These are phyloP conservation scores for Lasiosphaeria ovina DNA, from an alignment of 495 filamentous ascomycete genomes.

Conservation along the genomic window DNA sequence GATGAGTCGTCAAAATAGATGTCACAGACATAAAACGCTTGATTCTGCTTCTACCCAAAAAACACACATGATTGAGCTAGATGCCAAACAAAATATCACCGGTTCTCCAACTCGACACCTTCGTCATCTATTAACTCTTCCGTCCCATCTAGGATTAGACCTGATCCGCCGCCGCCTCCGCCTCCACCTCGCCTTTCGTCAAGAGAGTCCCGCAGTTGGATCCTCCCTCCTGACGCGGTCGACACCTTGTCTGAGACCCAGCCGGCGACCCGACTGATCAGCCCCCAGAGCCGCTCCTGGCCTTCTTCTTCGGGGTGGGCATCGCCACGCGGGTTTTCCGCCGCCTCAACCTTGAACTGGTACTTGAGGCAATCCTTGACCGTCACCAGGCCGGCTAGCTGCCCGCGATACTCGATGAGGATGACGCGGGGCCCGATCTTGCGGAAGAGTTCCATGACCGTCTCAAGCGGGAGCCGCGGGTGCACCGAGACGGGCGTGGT, in stretches of 20 bases:
- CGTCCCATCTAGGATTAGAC: constrained; percentile 61
- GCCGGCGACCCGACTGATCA: constrained; percentile 56
- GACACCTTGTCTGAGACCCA: constrained; percentile 55
- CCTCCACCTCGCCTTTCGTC: constrained; percentile 21
- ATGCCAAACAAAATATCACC: not conserved
- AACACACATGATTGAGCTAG: not conserved
- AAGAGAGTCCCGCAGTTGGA: constrained; percentile 40
- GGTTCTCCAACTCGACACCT: constrained; percentile 60
- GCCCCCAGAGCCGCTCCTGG: constrained; percentile 69
- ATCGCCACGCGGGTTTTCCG: constrained; percentile 63
- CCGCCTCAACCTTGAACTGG: constrained; percentile 93
- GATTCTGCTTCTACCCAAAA: not conserved
- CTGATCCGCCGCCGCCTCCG: constrained; percentile 10
- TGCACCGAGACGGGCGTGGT: constrained; percentile 88
- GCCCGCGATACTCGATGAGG: constrained; percentile 84
- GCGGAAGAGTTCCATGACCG: constrained; percentile 98
- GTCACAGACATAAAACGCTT: not conserved
- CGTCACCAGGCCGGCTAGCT: constrained; percentile 80
- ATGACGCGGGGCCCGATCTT: constrained; percentile 96
- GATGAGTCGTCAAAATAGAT: not conserved
- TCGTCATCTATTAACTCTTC: constrained; percentile 54
- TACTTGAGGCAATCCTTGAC: constrained; percentile 98
- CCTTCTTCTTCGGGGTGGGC: constrained; percentile 40
- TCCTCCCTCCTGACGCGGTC: constrained; percentile 47
- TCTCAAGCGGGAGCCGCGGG: constrained; percentile 88